These are phyloP conservation scores for Clonostachys rhizophaga DNA, from an alignment of 2,329 filamentous ascomycete species.

Conservation along the genomic window DNA sequence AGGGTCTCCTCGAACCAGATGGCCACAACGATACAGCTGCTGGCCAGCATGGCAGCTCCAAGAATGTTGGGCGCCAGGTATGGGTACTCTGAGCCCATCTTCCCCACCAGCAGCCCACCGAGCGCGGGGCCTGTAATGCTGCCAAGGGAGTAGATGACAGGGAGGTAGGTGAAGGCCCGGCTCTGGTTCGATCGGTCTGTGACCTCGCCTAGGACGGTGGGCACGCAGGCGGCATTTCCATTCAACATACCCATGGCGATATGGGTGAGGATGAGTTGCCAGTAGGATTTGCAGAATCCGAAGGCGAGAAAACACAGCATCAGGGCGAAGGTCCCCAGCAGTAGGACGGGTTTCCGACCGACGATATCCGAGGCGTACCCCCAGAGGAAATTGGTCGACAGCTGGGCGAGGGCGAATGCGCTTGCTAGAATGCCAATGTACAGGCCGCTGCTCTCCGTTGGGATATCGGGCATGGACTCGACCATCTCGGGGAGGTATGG, in stretches of 20 bases:
- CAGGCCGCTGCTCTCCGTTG: constrained; percentile 66
- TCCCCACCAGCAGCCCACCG: constrained; percentile 77
- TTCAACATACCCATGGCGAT: constrained; percentile 89
- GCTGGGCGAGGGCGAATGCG: constrained; percentile 86
- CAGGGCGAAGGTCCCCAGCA: constrained; percentile 77
- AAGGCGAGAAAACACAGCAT: constrained; percentile 79
- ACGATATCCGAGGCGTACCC: constrained; percentile 57
- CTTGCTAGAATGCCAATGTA: constrained; percentile 91
- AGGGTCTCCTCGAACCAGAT: constrained; percentile 82
- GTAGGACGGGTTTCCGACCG: constrained; percentile 70
- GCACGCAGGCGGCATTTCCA: constrained; percentile 91
- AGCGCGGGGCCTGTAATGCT: constrained; percentile 89
- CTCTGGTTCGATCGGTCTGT: constrained; percentile 95
- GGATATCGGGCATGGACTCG: constrained; percentile 75
- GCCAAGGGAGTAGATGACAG: constrained; percentile 92
- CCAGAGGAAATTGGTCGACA: constrained; percentile 75
- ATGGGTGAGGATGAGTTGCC: constrained; percentile 83
- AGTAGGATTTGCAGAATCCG: constrained; percentile 77
- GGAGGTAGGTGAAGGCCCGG: constrained; percentile 87
- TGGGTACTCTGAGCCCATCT: constrained; percentile 60
- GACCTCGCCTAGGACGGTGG: constrained; percentile 89
- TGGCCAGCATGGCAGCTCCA: constrained; percentile 64
- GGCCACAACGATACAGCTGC: constrained; percentile 70
- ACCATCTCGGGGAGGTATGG: constrained; percentile 96
- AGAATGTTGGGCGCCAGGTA: constrained; percentile 83